phyloP scores from a whole-genome alignment of 1,139 yeast genomes.

The Yarrowia galli region DNA sequence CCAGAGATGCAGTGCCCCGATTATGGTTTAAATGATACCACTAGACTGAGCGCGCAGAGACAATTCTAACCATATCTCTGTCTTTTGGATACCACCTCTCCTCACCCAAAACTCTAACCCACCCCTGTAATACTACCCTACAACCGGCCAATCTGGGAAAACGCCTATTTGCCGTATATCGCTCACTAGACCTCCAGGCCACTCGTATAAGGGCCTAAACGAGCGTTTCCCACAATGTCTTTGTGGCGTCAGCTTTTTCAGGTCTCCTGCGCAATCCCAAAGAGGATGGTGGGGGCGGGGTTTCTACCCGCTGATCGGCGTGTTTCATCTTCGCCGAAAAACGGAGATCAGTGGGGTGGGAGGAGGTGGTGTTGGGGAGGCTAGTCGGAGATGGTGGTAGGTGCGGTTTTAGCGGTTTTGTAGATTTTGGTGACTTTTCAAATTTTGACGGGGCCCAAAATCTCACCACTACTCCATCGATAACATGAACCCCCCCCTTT shows the following conservation, averaged over 20 bases:
- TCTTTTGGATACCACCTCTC: not conserved
- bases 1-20: no score
- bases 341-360: not conserved
- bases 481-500: not conserved
- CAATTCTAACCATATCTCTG: not conserved
- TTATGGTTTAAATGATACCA: not conserved
- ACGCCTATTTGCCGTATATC: slow-evolving; percentile 25
- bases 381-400: not conserved
- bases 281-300: slow-evolving; percentile 26
- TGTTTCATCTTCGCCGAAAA: not conserved
- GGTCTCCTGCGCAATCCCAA: not conserved
- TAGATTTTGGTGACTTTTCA: no score
- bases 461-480: no score
- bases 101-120: not conserved
- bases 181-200: slow-evolving; percentile 1
- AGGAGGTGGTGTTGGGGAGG: not conserved
- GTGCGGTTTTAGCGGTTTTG: not conserved
- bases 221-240: slow-evolving; percentile 16
- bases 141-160: not conserved
- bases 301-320: slow-evolving; percentile 17
- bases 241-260: not conserved
- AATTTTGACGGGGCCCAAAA: no score
- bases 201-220: slow-evolving; percentile 9
- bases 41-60: not conserved
- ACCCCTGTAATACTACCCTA: slow-evolving; percentile 35